Percentiles rank a stretch among this genome's conserved stretches.
phyloP scores from a whole-genome alignment of 2,329 filamentous ascomycete genomes.

The Fusarium euwallaceae region DNA sequence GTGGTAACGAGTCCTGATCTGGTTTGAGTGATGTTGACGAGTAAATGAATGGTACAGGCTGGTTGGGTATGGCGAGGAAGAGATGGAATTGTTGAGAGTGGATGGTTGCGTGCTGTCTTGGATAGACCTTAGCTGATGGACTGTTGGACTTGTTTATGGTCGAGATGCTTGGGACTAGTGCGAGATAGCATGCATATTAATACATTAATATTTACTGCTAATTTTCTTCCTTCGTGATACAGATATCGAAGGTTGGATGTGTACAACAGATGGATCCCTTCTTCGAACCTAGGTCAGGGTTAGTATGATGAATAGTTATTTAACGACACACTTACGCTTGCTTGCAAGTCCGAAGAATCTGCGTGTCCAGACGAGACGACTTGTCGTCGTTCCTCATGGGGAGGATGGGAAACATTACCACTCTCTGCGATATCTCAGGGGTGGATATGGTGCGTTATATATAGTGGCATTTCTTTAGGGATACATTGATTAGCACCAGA shows the following conservation, averaged over 20 bases:
- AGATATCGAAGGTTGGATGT: not conserved
- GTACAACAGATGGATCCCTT: constrained; percentile 18
- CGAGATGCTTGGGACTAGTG: not conserved
- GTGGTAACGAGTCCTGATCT: constrained; percentile 10
- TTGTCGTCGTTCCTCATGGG: not conserved
- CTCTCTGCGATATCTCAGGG: not conserved
- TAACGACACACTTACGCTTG: constrained; percentile 2
- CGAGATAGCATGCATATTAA: constrained; percentile 15
- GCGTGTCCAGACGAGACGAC: not conserved
- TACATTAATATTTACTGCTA: not conserved
- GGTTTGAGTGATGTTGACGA: not conserved
- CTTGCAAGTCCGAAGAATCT: constrained; percentile 17
- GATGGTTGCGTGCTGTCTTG: not conserved
- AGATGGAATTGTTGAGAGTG: not conserved
- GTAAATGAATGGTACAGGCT: not conserved
- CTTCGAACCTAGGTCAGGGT: not conserved
- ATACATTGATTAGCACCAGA: not conserved
- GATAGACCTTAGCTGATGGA: not conserved
- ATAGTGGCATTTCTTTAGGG: not conserved
- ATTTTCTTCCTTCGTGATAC: not conserved
- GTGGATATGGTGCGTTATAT: not conserved
- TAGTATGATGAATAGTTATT: not conserved
- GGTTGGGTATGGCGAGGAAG: not conserved
- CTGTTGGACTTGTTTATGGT: not conserved
- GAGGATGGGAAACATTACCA: not conserved